Evolutionary conservation across 148 eudicot genomes (phyloP).

Genomic region (Heliamphora exappendiculata): DNA sequence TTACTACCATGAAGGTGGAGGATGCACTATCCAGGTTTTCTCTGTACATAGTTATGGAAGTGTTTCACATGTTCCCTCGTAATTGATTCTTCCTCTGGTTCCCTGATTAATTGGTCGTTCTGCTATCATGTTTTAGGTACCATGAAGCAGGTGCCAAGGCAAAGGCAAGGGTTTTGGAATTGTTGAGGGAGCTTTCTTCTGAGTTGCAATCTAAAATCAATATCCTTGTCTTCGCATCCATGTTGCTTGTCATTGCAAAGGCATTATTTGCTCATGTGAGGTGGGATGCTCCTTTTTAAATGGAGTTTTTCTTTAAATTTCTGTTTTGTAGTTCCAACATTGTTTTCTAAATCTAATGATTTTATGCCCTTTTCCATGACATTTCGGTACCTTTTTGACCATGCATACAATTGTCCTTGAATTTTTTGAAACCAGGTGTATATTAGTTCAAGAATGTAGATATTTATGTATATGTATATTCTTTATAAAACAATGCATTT

Average conservation of each 20-base stretch:
- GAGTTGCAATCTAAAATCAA: constrained; percentile 76
- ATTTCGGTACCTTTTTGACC: background rate
- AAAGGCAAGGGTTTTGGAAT: constrained; percentile 65
- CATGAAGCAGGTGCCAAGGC: constrained; percentile 82
- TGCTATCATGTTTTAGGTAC: constrained; percentile 46
- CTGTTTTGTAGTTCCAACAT: background rate
- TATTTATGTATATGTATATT: too few species aligned
- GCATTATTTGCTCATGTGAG: constrained; percentile 93
- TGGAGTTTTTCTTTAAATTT: background rate
- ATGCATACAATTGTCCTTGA: background rate
- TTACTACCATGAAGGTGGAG: constrained; percentile 84
- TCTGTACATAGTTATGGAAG: background rate
- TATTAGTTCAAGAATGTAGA: background rate
- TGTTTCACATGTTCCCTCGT: background rate
- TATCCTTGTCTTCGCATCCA: constrained; percentile 78
- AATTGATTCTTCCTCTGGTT: background rate
- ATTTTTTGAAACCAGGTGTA: background rate
- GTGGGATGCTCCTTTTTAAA: constrained; percentile 28
- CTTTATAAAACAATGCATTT: too few species aligned
- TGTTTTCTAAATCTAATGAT: background rate
- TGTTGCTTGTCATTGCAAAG: constrained; percentile 89
- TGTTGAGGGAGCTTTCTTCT: constrained; percentile 69
- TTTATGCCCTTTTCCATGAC: background rate
- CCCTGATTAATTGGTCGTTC: background rate
- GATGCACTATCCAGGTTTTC: constrained; percentile 68